A percentile compares a stretch with the other conserved stretches of the same genome.
Evolutionary conservation across 306 rosid species (phyloP).

Genomic region (Senna siamea): DNA sequence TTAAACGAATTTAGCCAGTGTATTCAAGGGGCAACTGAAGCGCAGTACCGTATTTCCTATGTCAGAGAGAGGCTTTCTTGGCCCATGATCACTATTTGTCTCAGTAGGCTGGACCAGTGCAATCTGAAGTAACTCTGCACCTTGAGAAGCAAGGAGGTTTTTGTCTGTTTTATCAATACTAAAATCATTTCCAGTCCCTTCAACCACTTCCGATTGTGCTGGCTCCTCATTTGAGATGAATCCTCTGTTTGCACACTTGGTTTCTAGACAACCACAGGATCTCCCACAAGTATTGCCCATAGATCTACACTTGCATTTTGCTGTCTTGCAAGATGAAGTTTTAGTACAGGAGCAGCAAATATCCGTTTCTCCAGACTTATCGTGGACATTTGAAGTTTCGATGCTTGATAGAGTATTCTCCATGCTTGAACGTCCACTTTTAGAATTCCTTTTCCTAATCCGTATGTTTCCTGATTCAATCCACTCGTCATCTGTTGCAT

Average conservation of each 20-base stretch:
- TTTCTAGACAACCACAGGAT: conserved; percentile 68
- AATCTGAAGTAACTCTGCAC: conserved; percentile 85
- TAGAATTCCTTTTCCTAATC: conserved; percentile 54
- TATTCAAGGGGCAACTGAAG: neutral
- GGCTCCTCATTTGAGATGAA: conserved; percentile 28
- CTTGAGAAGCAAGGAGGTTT: conserved; percentile 73
- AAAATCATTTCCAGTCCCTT: too few relatives aligned
- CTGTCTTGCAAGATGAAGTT: conserved; percentile 76
- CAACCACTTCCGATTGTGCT: conserved; percentile 30
- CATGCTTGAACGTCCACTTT: conserved; percentile 43
- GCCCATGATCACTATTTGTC: conserved; percentile 46
- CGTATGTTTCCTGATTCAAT: conserved; percentile 44
- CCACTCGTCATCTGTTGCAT: conserved; percentile 62
- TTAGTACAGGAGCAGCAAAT: conserved; percentile 85
- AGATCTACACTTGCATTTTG: conserved; percentile 70
- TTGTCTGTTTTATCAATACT: conserved; percentile 51
- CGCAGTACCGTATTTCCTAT: conserved; percentile 83
- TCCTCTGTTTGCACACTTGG: conserved; percentile 74
- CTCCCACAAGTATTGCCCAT: conserved; percentile 61
- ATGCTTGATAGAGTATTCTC: conserved; percentile 33
- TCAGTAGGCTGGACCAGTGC: conserved; percentile 67
- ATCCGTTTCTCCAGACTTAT: conserved; percentile 40
- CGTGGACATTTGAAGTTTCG: conserved; percentile 42
- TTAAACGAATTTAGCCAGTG: neutral
- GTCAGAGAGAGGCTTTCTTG: conserved; percentile 81